These are phyloP conservation scores for Fonsecaea pugnacius DNA, from an alignment of 2,329 filamentous ascomycete species.

Conservation along the genomic window DNA sequence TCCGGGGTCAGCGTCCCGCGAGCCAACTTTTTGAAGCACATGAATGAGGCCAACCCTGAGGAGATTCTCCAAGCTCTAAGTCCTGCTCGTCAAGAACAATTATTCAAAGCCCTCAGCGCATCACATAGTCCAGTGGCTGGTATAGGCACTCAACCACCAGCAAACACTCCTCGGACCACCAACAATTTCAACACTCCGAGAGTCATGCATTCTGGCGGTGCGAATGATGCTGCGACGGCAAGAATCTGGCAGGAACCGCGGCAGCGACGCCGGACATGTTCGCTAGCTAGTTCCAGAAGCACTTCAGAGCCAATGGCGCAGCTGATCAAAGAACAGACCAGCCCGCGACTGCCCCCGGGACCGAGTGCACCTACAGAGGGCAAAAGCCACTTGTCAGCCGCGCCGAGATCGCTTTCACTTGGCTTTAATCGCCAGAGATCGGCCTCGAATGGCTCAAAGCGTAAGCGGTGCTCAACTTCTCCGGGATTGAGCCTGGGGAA, in stretches of 20 bases:
- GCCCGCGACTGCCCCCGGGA: slow-evolving; percentile 17
- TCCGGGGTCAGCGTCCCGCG: slow-evolving; percentile 46
- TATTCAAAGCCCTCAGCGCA: slow-evolving; percentile 47
- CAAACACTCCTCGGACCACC: slow-evolving; percentile 28
- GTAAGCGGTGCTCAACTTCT: slow-evolving; percentile 29
- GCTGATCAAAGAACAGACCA: slow-evolving; percentile 16
- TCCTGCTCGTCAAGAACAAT: slow-evolving; percentile 27
- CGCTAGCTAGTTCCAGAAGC: slow-evolving; percentile 16
- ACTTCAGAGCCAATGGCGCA: slow-evolving; percentile 8
- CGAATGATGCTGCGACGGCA: not conserved
- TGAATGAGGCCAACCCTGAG: slow-evolving; percentile 47
- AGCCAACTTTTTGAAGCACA: slow-evolving; percentile 42
- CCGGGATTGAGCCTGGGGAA: slow-evolving; percentile 4
- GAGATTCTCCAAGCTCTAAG: slow-evolving; percentile 36
- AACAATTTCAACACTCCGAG: slow-evolving; percentile 11
- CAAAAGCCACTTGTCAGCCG: not conserved
- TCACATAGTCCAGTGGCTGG: slow-evolving; percentile 37
- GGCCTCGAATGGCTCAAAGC: slow-evolving; percentile 32
- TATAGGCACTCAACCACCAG: slow-evolving; percentile 27
- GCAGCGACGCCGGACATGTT: slow-evolving; percentile 18
- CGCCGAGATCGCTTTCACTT: slow-evolving; percentile 20
- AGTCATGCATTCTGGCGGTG: not conserved
- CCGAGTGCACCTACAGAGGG: not conserved
- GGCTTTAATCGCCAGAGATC: slow-evolving; percentile 24
- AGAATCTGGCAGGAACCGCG: slow-evolving; percentile 17